Conservation (phyloP, 1,284 basidiomycete genomes). For the Trichosporon sp. region DNA sequence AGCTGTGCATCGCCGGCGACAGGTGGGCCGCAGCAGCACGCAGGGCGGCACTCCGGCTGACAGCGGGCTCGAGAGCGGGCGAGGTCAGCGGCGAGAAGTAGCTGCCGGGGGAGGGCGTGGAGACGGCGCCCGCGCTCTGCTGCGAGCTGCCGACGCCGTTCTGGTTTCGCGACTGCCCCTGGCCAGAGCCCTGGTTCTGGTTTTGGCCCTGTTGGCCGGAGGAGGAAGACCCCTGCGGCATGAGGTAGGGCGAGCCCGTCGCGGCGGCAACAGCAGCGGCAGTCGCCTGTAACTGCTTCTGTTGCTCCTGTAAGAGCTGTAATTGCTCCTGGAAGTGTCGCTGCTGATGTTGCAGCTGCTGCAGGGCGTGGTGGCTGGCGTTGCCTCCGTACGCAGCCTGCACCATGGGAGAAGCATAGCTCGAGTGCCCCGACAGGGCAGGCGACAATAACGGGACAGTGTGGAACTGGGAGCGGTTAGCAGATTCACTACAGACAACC, state of each 20-base stretch:
- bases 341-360: constrained; percentile 45
- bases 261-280: constrained; percentile 38
- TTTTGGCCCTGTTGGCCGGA: constrained; percentile 5
- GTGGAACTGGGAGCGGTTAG: constrained; percentile 23
- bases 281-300: constrained; percentile 41
- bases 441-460: constrained; percentile 42
- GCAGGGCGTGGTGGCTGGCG: constrained; percentile 29
- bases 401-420: constrained; percentile 30
- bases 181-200: not conserved
- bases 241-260: constrained; percentile 25
- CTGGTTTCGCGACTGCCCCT: not conserved
- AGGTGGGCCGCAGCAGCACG: constrained; percentile 27
- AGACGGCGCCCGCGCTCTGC: constrained; percentile 15
- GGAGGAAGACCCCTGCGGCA: constrained; percentile 9
- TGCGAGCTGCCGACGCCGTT: not conserved
- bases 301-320: constrained; percentile 38
- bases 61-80: constrained; percentile 54
- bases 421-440: constrained; percentile 35
- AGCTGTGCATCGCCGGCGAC: constrained; percentile 20
- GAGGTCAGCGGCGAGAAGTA: constrained; percentile 59
- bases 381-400: constrained; percentile 21
- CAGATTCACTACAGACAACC: constrained; percentile 9
- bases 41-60: constrained; percentile 23
- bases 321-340: constrained; percentile 46
- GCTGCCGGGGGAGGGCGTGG: constrained; percentile 38